These are phyloP conservation scores for Neltuma alba DNA, from an alignment of 306 rosid species.

Conservation along the genomic window DNA sequence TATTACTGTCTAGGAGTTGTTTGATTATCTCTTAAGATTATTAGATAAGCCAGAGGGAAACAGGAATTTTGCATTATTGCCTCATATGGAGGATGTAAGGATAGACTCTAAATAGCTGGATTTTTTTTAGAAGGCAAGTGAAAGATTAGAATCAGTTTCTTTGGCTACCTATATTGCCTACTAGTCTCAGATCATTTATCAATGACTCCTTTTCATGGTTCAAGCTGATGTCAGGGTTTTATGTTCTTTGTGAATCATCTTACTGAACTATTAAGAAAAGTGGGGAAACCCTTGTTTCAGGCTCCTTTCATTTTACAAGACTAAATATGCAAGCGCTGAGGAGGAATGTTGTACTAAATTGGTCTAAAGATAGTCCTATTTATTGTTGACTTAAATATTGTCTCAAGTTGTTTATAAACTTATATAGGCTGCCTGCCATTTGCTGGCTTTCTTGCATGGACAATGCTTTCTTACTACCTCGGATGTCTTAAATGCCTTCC, in stretches of 20 bases:
- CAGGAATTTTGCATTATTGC: background rate
- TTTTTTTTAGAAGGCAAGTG: background rate
- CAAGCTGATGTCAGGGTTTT: background rate
- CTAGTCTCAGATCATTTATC: background rate
- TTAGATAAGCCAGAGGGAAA: background rate
- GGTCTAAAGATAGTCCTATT: background rate
- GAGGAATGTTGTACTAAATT: background rate
- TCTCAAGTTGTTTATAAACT: background rate
- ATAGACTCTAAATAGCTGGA: background rate
- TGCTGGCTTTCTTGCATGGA: constrained; percentile 23
- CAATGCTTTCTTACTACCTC: constrained; percentile 1
- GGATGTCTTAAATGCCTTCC: constrained; percentile 1
- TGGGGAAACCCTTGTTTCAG: constrained; percentile 1
- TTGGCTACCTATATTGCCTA: constrained; percentile 1
- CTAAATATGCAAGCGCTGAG: background rate
- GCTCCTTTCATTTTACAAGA: background rate
- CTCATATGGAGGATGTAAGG: background rate
- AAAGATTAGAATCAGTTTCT: background rate
- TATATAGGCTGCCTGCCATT: constrained; percentile 19
- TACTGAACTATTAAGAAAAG: background rate
- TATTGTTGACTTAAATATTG: constrained; percentile 6
- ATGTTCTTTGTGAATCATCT: background rate
- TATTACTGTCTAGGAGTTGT: background rate
- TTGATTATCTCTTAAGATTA: background rate
- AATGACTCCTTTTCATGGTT: constrained; percentile 4